Evolutionary conservation across 2,329 filamentous ascomycete species (phyloP).

Genomic region (Sclerotinia nivalis): DNA sequence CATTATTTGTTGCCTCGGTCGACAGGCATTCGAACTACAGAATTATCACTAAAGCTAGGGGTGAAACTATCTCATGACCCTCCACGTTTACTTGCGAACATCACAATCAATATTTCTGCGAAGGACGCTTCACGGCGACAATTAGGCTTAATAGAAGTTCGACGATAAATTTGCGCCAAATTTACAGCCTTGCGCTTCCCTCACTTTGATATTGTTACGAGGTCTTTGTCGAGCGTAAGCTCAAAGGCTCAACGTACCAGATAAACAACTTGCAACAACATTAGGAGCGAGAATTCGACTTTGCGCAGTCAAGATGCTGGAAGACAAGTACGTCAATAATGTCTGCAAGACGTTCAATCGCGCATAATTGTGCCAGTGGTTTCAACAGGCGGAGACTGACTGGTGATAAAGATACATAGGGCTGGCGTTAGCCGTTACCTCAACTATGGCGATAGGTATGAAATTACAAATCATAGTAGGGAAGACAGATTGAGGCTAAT

Average conservation of each 20-base stretch:
- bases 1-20: slow-evolving; percentile 20
- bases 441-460: slow-evolving; percentile 75
- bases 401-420: slow-evolving; percentile 66
- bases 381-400: slow-evolving; percentile 30
- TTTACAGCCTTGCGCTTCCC: slow-evolving; percentile 2
- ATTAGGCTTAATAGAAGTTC: background rate
- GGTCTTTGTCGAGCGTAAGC: slow-evolving; percentile 25
- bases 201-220: slow-evolving; percentile 11
- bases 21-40: slow-evolving; percentile 15
- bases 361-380: background rate
- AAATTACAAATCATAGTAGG: slow-evolving; percentile 24
- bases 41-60: slow-evolving; percentile 25
- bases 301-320: slow-evolving; percentile 43
- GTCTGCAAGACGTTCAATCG: background rate
- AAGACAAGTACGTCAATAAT: slow-evolving; percentile 47
- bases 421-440: slow-evolving; percentile 71
- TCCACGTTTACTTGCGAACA: slow-evolving; percentile 30
- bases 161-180: slow-evolving; percentile 23
- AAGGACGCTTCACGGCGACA: background rate
- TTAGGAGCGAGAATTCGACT: slow-evolving; percentile 30
- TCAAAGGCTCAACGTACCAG: slow-evolving; percentile 28
- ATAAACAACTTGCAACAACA: slow-evolving; percentile 31
- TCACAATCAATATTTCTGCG: slow-evolving; percentile 25
- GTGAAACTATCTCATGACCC: slow-evolving; percentile 33
- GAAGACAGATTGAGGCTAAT: slow-evolving; percentile 3